Percentiles rank a stretch among this genome's conserved stretches.
phyloP scores from a whole-genome alignment of 1,284 basidiomycete species.

The Apiotrichum gracile region DNA sequence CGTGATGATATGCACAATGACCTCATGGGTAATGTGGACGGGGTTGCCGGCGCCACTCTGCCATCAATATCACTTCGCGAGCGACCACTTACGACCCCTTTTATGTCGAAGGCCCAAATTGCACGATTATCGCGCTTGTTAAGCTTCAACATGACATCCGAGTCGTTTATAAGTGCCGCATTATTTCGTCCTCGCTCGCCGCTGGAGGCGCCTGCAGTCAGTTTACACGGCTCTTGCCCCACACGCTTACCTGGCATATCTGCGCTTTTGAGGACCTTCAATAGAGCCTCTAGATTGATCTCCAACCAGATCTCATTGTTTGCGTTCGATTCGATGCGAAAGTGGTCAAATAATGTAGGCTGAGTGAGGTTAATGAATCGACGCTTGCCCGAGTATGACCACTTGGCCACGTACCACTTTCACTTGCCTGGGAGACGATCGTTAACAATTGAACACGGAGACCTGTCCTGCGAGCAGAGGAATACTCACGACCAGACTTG shows the following conservation, averaged over 20 bases:
- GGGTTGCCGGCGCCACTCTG: constrained; percentile 25
- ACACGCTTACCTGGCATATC: constrained; percentile 33
- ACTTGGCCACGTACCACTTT: constrained; percentile 39
- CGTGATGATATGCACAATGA: constrained; percentile 59
- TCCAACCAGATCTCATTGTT: constrained; percentile 74
- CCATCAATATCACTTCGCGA: background rate
- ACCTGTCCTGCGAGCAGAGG: no score
- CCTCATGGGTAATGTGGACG: constrained; percentile 45
- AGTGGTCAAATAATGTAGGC: constrained; percentile 69
- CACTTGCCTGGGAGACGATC: constrained; percentile 44
- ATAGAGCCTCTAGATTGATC: constrained; percentile 60
- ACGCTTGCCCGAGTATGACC: background rate
- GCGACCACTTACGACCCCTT: constrained; percentile 25
- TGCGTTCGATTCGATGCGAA: constrained; percentile 76
- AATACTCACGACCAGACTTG: constrained; percentile 92
- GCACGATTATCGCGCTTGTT: constrained; percentile 36
- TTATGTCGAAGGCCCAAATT: constrained; percentile 42
- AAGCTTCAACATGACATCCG: constrained; percentile 71
- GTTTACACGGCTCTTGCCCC: background rate
- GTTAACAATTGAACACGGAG: no score
- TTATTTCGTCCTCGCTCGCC: constrained; percentile 1
- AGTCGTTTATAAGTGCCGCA: constrained; percentile 38
- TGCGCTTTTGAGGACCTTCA: constrained; percentile 58
- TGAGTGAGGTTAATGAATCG: constrained; percentile 48
- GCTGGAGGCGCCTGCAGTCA: constrained; percentile 1